These are phyloP conservation scores for Trichoderma asperellum DNA, from an alignment of 2,329 filamentous ascomycete species.

Conservation along the genomic window DNA sequence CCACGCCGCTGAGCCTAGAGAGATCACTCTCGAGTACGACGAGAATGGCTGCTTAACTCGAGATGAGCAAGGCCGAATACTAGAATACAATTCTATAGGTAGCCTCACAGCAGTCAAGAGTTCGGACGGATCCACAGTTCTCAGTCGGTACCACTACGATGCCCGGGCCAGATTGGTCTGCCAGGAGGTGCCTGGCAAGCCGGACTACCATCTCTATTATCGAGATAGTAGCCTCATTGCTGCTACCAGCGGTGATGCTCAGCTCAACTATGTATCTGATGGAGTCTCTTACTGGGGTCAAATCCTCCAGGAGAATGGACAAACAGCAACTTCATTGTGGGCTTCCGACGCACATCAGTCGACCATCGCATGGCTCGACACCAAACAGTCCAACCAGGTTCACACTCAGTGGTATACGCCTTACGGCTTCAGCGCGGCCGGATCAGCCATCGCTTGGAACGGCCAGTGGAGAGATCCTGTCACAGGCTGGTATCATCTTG, in stretches of 20 bases:
- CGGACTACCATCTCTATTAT: not conserved
- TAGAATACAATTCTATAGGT: not conserved
- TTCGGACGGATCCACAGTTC: not conserved
- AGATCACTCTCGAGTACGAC: not conserved
- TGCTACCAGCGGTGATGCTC: not conserved
- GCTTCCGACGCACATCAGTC: not conserved
- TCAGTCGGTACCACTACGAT: not conserved
- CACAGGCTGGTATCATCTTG: not conserved
- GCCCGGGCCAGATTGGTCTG: not conserved
- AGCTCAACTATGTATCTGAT: not conserved
- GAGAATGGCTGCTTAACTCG: not conserved
- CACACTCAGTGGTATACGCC: not conserved
- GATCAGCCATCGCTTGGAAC: not conserved
- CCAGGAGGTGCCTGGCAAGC: not conserved
- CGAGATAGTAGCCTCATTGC: not conserved
- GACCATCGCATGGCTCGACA: not conserved
- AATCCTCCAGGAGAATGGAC: not conserved
- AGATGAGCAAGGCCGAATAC: not conserved
- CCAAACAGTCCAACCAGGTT: not conserved
- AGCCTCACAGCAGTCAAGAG: not conserved
- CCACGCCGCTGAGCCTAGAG: not conserved
- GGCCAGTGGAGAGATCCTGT: not conserved
- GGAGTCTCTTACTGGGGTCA: not conserved
- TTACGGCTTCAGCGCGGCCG: not conserved
- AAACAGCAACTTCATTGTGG: not conserved